Percentiles rank a stretch among this genome's conserved stretches.
Conservation (phyloP, 495 filamentous ascomycete genomes). For the Aspergillus sparsus region DNA sequence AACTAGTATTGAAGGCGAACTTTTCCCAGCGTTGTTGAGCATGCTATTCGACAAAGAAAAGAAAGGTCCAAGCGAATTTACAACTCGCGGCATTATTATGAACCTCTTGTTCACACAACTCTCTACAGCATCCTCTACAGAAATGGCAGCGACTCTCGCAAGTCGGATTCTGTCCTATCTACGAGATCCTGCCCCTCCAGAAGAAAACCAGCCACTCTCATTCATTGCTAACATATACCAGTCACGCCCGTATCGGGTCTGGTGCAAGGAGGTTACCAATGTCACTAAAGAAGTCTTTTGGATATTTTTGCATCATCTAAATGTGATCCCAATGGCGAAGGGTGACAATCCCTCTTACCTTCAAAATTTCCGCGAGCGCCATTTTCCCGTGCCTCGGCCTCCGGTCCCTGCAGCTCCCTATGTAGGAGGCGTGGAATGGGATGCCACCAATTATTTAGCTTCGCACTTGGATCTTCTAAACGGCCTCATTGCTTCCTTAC, state of each 20-base stretch:
- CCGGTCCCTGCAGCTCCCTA: slow-evolving; percentile 95
- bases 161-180: slow-evolving; percentile 73
- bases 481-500: slow-evolving; percentile 82
- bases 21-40: slow-evolving; percentile 83
- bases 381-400: slow-evolving; percentile 86
- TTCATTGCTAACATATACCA: slow-evolving; percentile 90
- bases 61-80: slow-evolving; percentile 95
- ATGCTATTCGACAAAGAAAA: slow-evolving; percentile 96
- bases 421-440: slow-evolving; percentile 98
- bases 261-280: slow-evolving; percentile 87
- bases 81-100: slow-evolving; percentile 83
- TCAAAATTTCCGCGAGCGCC: slow-evolving; percentile 46
- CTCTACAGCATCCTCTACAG: slow-evolving; percentile 55
- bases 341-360: slow-evolving; percentile 31
- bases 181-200: slow-evolving; percentile 74
- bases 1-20: slow-evolving; percentile 69
- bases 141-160: slow-evolving; percentile 56
- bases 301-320: slow-evolving; percentile 95
- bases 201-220: slow-evolving; percentile 70
- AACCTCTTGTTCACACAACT: slow-evolving; percentile 85
- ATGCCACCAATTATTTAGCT: slow-evolving; percentile 93
- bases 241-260: slow-evolving; percentile 84
- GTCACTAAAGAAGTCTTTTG: slow-evolving; percentile 99
- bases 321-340: slow-evolving; percentile 66
- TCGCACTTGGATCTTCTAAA: slow-evolving; percentile 92